Evolutionary conservation across 306 rosid genomes (phyloP), one percentile per base, ranked within the genome.

Genomic region (Medicago arabica): DNA sequence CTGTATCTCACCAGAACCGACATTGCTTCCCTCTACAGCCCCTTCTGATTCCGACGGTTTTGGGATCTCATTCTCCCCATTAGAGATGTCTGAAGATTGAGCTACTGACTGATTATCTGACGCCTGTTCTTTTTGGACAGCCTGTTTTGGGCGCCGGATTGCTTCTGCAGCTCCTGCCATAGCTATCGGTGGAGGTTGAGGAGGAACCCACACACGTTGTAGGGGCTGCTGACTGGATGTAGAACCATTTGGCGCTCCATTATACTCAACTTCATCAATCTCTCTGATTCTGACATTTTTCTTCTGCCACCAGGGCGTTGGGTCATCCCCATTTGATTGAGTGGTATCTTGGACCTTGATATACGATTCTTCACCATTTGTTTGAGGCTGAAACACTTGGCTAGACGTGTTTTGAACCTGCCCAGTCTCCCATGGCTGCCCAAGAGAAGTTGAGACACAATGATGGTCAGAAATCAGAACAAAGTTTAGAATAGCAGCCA

Each of bases 161-260:
- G 98, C 97, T 83, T 92, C 98, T 14, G 97, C 99, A 40, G 97
- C 98, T 79, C 73, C 97, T 0, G 98, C 60, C 91, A 96, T 82
- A 17, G 83, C 93, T 49, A 92, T 86, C 0, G 97, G 96, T 41
- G 98, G 99, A 47, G 98, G 93, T 86, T 85, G 98, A 74, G 99
- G 98, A 67, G 99, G 98, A 80, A 90, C 98, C 99, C 99, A 96
- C 5, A 50, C 21, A 4, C 96, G 96, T 71, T 80, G 87, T 67
- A 84, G 64, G 3, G 92, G 86, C 38, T 47, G 87, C 59, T 86
- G 89, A 77, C 63, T 88, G 62, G 87, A 59, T 69, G 77, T 71
- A 59, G 77, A 78, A 63, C 76, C 78, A 65, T 78, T 66, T 36
- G 90, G 76, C 64, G 82, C 86, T 62, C 66, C 85, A 71, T 83